Evolutionary conservation across 306 rosid genomes (phyloP), one percentile per base, ranked within the genome.

Genomic region (Spatholobus suberectus): DNA sequence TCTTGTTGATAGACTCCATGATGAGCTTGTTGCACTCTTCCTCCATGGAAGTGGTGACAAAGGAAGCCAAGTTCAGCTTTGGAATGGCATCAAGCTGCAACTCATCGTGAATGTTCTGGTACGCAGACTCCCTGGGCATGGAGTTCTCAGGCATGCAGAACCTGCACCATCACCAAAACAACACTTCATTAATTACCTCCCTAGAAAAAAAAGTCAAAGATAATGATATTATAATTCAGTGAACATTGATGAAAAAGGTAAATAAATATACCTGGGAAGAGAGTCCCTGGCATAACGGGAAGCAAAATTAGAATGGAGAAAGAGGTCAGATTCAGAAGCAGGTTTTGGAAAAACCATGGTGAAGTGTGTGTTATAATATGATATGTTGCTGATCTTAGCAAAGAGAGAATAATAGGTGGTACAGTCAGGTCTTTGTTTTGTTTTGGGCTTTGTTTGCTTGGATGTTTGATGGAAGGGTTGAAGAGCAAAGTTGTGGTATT

Each of bases 11-110:
- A 38, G 96, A 91, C 70, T 88, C 96, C 94, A 93, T 88, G 17
- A 93, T 88, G 54, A 93, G 93, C 62, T 81, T 88, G 51, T 93
- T 88, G 27, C 93, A 90, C 69, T 93, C 94, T 6, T 92, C 92
- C 82, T 93, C 96, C 98, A 93, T 93, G 73, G 88, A 87, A n/a
- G 98, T 91, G 7, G 96, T 93, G 44, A 93, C 96, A 76, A 93
- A 93, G 27, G 98, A 91, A 26, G 98, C 98, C 84, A 93, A 58
- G 86, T 93, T 93, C 18, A 90, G 81, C 88, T 88, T 84, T 18
- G 98, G 98, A 76, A 62, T 85, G 7, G 85, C 90, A 59, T 93
- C 98, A 6, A 90, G 84, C 86, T 76, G 54, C 81, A 93, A 62
- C 87, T 93, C 96, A n/a, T 93, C 92, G 52, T 81, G 88, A 17